Conservation (phyloP, 495 filamentous ascomycete species). For the Penicillium flavigenum region DNA sequence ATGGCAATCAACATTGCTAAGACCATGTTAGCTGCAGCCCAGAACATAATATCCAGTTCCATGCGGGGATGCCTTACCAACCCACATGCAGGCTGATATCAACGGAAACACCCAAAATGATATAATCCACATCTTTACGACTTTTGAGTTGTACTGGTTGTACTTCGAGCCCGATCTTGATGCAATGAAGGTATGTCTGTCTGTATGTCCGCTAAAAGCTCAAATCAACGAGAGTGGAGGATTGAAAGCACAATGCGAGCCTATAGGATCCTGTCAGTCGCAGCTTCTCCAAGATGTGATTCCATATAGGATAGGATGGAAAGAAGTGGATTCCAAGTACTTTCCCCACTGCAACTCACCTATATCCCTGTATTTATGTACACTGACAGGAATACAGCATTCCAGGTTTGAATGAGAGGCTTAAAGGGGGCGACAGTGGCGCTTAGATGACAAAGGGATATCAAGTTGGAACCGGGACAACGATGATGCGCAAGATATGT, state of each 20-base stretch:
- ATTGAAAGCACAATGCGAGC: not conserved
- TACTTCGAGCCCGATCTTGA: not conserved
- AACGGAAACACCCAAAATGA: slow-evolving; percentile 77
- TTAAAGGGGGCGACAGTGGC: slow-evolving; percentile 3
- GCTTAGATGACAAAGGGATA: slow-evolving; percentile 9
- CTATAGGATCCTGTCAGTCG: slow-evolving; percentile 3
- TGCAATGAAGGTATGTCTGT: not conserved
- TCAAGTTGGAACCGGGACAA: not conserved
- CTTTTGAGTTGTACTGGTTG: not conserved
- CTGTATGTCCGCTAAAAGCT: not conserved
- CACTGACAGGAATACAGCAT: slow-evolving; percentile 1
- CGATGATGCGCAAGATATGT: not conserved
- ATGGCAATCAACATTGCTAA: slow-evolving; percentile 66
- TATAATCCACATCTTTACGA: slow-evolving; percentile 49
- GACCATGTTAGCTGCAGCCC: slow-evolving; percentile 3
- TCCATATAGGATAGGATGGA: not conserved
- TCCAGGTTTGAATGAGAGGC: not conserved
- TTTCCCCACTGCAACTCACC: not conserved
- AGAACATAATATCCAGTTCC: slow-evolving; percentile 27
- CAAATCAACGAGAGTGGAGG: not conserved
- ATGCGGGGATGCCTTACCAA: slow-evolving; percentile 48
- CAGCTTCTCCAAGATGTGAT: slow-evolving; percentile 1
- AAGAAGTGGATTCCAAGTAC: not conserved
- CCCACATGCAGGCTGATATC: slow-evolving; percentile 77
- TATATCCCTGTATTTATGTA: slow-evolving; percentile 3